Evolutionary conservation across 805 yeast genomes (phyloP).

Genomic region (Candida dendrica): DNA sequence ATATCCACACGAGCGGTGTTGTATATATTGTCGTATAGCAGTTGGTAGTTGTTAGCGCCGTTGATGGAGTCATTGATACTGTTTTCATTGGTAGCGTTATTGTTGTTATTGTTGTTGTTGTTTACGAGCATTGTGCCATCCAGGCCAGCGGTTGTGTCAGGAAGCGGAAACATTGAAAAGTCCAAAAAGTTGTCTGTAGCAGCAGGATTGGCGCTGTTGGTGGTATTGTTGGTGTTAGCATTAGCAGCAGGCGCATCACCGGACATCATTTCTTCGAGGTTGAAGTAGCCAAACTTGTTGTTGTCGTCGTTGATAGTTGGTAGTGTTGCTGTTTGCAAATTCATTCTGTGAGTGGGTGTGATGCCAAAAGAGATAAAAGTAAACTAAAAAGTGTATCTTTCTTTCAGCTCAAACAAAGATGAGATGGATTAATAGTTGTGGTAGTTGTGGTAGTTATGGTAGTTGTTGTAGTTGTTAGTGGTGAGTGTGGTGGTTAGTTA

Average conservation of each 20-base stretch:
- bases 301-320: neutral
- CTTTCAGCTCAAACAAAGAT: neutral
- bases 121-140: neutral
- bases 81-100: neutral
- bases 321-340: neutral
- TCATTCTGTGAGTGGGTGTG: too few species aligned
- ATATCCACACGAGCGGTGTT: neutral
- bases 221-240: too few species aligned
- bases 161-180: constrained; percentile 1
- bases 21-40: neutral
- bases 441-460: neutral
- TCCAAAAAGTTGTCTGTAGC: neutral
- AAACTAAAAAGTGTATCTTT: too few species aligned
- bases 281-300: neutral
- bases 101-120: too few species aligned
- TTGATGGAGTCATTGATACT: neutral
- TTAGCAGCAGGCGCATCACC: too few species aligned
- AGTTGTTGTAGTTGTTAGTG: too few species aligned
- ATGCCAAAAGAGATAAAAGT: too few species aligned
- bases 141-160: neutral
- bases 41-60: neutral
- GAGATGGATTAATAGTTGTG: too few species aligned
- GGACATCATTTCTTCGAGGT: neutral
- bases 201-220: neutral
- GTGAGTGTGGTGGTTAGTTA: too few species aligned